Base-by-base conservation (phyloP, 257 asterid species). In the Nicotiana sylvestris region DNA sequence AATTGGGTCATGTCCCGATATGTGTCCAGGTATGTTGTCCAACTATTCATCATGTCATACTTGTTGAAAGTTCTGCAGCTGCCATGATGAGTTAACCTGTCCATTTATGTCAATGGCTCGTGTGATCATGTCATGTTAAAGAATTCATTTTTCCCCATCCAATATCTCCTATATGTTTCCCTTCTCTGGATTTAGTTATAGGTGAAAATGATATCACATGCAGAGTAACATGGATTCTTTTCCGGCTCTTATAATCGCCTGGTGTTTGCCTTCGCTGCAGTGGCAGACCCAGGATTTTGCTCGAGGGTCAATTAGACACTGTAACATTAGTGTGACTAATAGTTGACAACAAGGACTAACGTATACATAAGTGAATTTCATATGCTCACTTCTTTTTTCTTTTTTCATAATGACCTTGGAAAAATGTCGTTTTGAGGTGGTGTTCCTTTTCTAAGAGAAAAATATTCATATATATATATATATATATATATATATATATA, bases 1-100 rank as follows among this genome's bases (percentile, higher is more conserved):
- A 80, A 87, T 90, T 84, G 99, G 99, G 84, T 49, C 88, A 64
- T 96, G 99, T 88, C 91, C 95, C 85, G 97, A 94, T 87, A 96
- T 96, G 99, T 96, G 99, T 84, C 99, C 99, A 83, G 99, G 99
- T 96, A 88, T 68, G 85, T 79, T 30, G 57, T 82, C 83, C 32
- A 60, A 86, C 51, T 53, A 76, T n/a, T 79, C 78, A 51, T 83
- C 60, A 39, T 83, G 65, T 53, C 72, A 62, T 55, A 68, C 82
- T n/a, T 67, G 55, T 60, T 67, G 69, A 72, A 16, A 76, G 64
- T 13, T 76, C n/a, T 74, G 62, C 25, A 49, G 60, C 58, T 43
- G n/a, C 78, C 78, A 78, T 15, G 77, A 80, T 64, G 78, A 83
- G 53, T 74, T 80, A 74, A 86, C 77, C n/a, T 25, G 79, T 49